These are phyloP conservation scores for Ramularia collo-cygni DNA, from an alignment of 2,329 filamentous ascomycete species.

Conservation along the genomic window DNA sequence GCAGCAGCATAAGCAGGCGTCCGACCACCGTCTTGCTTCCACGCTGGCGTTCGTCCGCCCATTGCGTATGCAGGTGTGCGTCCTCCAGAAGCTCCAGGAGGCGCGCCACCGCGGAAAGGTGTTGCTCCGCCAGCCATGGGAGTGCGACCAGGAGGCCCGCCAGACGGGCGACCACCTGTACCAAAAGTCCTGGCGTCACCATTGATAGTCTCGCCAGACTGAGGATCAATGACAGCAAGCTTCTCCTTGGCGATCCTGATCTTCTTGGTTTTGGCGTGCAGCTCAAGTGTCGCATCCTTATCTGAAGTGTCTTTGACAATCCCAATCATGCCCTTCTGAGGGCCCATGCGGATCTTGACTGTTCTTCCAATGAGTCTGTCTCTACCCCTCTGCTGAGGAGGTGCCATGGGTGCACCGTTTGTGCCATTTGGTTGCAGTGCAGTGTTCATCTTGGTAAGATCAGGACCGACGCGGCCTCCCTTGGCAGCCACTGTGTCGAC, in stretches of 20 bases:
- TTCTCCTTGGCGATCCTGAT: conserved; percentile 76
- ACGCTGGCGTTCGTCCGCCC: conserved; percentile 57
- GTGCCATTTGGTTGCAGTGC: conserved; percentile 58
- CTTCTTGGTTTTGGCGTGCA: conserved; percentile 91
- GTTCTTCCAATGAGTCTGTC: conserved; percentile 87
- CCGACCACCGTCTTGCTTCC: conserved; percentile 43
- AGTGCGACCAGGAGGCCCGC: conserved; percentile 11
- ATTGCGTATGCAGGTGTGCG: conserved; percentile 59
- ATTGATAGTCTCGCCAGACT: conserved; percentile 72
- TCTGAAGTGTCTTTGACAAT: conserved; percentile 95
- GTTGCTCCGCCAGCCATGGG: conserved; percentile 48
- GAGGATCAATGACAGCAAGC: conserved; percentile 73
- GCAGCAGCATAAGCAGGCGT: conserved; percentile 41
- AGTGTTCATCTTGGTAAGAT: conserved; percentile 87
- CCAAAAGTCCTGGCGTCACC: conserved; percentile 39
- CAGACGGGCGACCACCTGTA: conserved; percentile 10
- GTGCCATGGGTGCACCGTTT: conserved; percentile 54
- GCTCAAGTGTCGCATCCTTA: conserved; percentile 75
- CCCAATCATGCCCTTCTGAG: conserved; percentile 86
- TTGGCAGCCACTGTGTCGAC: conserved; percentile 91
- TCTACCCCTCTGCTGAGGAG: conserved; percentile 66
- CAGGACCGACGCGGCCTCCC: conserved; percentile 73
- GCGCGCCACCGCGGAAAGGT: conserved; percentile 55
- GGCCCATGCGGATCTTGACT: conserved; percentile 77
- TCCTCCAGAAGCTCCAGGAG: conserved; percentile 50